Conservation (phyloP, 2,329 filamentous ascomycete species). For the Aspergillus sp. region DNA sequence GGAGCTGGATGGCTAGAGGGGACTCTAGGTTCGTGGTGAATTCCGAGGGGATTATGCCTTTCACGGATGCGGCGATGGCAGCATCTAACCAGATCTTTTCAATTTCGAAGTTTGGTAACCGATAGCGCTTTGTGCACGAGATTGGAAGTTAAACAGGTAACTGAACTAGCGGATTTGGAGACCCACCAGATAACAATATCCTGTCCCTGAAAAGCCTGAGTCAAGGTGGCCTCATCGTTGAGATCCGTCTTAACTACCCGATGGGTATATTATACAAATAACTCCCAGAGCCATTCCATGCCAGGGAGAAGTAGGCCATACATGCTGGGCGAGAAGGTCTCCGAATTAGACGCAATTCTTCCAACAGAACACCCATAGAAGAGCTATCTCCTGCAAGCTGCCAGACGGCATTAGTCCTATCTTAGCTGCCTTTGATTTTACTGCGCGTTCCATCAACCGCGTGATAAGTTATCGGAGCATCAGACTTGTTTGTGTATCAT, state of each 20-base stretch:
- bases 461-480: conserved; percentile 4
- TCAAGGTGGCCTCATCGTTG: background rate
- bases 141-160: background rate
- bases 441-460: conserved; percentile 9
- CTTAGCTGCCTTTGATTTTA: too few species aligned
- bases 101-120: background rate
- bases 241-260: background rate
- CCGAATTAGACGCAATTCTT: too few species aligned
- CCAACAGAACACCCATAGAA: too few species aligned
- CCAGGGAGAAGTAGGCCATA: too few species aligned
- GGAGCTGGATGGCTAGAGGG: conserved; percentile 1
- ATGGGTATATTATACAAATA: too few species aligned
- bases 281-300: too few species aligned
- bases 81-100: conserved; percentile 20
- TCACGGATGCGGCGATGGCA: conserved; percentile 35
- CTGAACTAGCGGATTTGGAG: background rate
- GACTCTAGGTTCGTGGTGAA: conserved; percentile 20
- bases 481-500: conserved; percentile 1
- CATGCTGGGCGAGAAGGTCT: too few species aligned
- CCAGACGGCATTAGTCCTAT: too few species aligned
- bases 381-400: too few species aligned
- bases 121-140: background rate
- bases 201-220: background rate
- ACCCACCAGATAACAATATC: background rate
- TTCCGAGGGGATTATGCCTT: conserved; percentile 41